Evolutionary conservation across 1,139 yeast species (phyloP), one percentile per base, ranked within the genome.

Genomic region (Magnusiomyces suaveolens): DNA sequence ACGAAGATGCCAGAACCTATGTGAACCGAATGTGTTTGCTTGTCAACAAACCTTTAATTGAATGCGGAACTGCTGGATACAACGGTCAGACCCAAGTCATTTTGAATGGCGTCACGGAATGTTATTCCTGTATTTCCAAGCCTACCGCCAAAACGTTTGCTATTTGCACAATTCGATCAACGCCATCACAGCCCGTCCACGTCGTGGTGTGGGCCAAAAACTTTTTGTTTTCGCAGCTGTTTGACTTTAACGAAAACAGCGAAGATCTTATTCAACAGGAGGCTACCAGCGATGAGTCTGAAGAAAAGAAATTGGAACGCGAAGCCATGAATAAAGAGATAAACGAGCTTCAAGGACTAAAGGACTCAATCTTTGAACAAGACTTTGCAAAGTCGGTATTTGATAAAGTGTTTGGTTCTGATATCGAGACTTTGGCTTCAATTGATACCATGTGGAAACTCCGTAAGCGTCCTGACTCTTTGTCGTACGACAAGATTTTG

Each of bases 171-270:
- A 94, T 94, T 55, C 76, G 99, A 60, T 87, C 96, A 10, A 92
- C 98, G 0, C 99, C 98, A 0, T 87, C 96, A 0, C 90, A 85
- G 66, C 97, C 97, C 0, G 84, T 92, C 10, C 99, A 94, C 66
- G 88, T 97, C 67, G 84, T 94, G 46, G 95, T 95, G 0, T 94
- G 99, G 98, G 96, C 97, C 16, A 94, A 94, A 65, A 88, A 86
- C 63, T 94, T 87, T 66, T 71, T 94, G 54, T 89, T 90, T 65
- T 76, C 80, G 43, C 95, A 89, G 66, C 73, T 94, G 53, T 92
- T 89, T 68, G 90, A 74, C 26, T 57, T 63, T 14, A 61, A 60
- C 6, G 65, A 62, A 44, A 74, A 75, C 41, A 67, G 69, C 2
- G 83, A 83, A 52, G 60, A 55, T n/a, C 59, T 58, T 2, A 57